A percentile compares a stretch with the other conserved stretches of the same genome.
These are phyloP conservation scores for Lentinula edodes DNA, from an alignment of 768 basidiomycete species.

Conservation along the genomic window DNA sequence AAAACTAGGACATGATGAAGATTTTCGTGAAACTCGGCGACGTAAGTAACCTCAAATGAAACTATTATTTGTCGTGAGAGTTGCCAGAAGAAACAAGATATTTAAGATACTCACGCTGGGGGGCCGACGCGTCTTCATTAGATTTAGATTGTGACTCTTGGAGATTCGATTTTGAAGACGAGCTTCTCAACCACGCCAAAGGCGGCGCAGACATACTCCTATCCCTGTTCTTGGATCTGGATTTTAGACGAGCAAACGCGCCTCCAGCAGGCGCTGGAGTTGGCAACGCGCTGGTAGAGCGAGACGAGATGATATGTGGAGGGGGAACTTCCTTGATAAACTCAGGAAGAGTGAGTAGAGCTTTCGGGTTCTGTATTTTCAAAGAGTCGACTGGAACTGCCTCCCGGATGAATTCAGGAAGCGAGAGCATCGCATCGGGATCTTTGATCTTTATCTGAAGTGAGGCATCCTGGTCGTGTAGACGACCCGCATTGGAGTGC, in stretches of 20 bases:
- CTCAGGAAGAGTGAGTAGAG: constrained; percentile 53
- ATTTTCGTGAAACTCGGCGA: constrained; percentile 81
- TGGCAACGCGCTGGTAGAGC: neutral
- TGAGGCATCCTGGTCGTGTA: constrained; percentile 76
- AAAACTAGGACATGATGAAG: constrained; percentile 77
- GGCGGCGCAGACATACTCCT: constrained; percentile 61
- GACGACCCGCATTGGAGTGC: constrained; percentile 68
- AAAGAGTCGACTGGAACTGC: constrained; percentile 31
- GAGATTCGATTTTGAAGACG: constrained; percentile 7
- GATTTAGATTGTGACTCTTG: constrained; percentile 1
- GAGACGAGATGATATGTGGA: constrained; percentile 16
- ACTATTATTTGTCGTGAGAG: constrained; percentile 10
- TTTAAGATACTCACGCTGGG: neutral
- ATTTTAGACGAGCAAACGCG: constrained; percentile 11
- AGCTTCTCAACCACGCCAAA: constrained; percentile 45
- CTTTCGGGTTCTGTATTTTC: constrained; percentile 31
- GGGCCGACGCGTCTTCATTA: neutral
- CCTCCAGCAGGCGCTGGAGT: constrained; percentile 6
- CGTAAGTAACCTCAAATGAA: constrained; percentile 43
- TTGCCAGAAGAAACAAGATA: neutral
- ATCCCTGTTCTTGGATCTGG: constrained; percentile 29
- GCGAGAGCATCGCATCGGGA: constrained; percentile 46
- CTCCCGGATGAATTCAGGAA: constrained; percentile 64
- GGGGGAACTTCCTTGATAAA: constrained; percentile 50
- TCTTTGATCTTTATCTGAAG: constrained; percentile 40